Conservation (phyloP, 495 filamentous ascomycete species). For the Podospora pseudopauciseta region DNA sequence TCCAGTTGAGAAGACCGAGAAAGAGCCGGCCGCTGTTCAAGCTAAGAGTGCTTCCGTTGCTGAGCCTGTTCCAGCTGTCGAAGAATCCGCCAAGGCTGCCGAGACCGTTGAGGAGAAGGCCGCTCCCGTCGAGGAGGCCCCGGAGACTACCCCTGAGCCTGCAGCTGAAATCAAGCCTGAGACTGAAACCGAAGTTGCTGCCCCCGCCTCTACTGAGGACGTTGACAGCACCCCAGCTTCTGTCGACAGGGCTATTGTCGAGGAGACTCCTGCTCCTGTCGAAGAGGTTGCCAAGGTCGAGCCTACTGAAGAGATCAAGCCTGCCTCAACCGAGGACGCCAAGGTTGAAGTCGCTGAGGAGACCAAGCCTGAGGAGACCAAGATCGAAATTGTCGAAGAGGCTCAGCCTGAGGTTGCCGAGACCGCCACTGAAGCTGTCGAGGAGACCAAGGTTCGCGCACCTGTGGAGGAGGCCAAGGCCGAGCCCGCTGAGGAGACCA, state of each 20-base stretch:
- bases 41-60: constrained; percentile 11
- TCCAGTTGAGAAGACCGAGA: constrained; percentile 2
- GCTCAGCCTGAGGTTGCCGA: background rate
- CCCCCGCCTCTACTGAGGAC: constrained; percentile 15
- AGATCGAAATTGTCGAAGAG: background rate
- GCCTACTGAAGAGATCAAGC: background rate
- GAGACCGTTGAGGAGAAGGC: constrained; percentile 11
- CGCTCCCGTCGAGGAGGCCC: constrained; percentile 13
- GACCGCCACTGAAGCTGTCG: background rate
- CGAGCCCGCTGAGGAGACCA: constrained; percentile 8
- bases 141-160: background rate
- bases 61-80: constrained; percentile 3
- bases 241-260: constrained; percentile 9
- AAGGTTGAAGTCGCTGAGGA: constrained; percentile 4
- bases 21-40: constrained; percentile 6
- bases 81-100: constrained; percentile 10
- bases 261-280: constrained; percentile 10
- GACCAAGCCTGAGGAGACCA: background rate
- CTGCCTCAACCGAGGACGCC: constrained; percentile 7
- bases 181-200: background rate
- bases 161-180: constrained; percentile 4
- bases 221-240: constrained; percentile 16
- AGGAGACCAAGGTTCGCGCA: constrained; percentile 5
- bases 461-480: constrained; percentile 12
- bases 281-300: background rate